Evolutionary conservation across 257 asterid genomes (phyloP).

Genomic region (Catharanthus roseus): DNA sequence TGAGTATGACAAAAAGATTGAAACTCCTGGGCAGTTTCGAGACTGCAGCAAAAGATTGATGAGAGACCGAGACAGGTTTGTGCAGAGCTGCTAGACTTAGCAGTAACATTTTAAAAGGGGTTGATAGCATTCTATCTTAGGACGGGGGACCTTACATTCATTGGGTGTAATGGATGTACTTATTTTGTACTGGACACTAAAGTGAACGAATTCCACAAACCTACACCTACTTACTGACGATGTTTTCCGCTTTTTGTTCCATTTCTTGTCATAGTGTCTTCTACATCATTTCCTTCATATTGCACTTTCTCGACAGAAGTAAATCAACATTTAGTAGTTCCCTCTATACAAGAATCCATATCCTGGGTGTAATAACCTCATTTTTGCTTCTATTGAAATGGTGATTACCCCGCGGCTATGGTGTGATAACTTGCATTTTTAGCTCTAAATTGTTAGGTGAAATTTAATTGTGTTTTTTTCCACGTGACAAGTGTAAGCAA

Average conservation of each 20-base stretch:
- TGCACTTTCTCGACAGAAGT: neutral
- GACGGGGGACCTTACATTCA: neutral
- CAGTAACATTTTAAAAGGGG: neutral
- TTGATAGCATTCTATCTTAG: neutral
- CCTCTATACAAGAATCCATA: neutral
- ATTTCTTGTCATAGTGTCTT: neutral
- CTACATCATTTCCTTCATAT: neutral
- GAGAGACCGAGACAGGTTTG: constrained; percentile 45
- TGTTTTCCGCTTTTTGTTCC: neutral
- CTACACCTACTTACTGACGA: neutral
- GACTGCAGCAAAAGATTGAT: constrained; percentile 31
- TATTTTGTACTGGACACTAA: neutral
- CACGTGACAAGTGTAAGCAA: neutral
- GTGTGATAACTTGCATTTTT: neutral
- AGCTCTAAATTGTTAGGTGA: neutral
- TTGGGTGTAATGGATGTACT: neutral
- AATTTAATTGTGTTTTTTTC: neutral
- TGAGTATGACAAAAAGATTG: constrained; percentile 28
- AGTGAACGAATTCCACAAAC: neutral
- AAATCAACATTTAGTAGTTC: neutral
- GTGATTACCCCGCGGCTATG: neutral
- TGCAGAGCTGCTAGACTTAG: neutral
- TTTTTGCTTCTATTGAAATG: neutral
- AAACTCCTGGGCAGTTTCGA: constrained; percentile 32
- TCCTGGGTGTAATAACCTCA: neutral